Evolutionary conservation across 805 yeast genomes (phyloP).

Genomic region (Cyberlindnera veronae): DNA sequence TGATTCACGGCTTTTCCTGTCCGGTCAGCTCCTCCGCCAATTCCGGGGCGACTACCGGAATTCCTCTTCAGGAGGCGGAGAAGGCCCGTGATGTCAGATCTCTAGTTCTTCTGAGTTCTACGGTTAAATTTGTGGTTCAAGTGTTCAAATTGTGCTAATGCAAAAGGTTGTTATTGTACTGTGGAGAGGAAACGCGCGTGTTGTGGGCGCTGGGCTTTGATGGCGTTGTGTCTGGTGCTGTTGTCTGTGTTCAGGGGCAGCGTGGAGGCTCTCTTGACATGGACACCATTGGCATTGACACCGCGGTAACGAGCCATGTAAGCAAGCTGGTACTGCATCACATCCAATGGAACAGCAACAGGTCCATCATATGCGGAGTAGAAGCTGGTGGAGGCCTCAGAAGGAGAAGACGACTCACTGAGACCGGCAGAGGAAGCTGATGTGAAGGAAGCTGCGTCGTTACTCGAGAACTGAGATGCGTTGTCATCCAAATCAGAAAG

Average conservation of each 20-base stretch:
- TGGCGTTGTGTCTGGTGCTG: constrained; percentile 3
- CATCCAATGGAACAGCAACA: constrained; percentile 9
- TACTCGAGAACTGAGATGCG: constrained; percentile 6
- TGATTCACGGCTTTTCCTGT: no score
- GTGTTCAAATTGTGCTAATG: no score
- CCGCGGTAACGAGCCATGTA: constrained; percentile 11
- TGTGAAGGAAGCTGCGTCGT: constrained; percentile 17
- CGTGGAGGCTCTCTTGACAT: constrained; percentile 21
- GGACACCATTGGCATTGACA: constrained; percentile 12
- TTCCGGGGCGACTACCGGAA: no score
- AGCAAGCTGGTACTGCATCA: constrained; percentile 14
- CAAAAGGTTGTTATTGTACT: background rate
- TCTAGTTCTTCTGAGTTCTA: no score
- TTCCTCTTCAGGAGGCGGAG: no score
- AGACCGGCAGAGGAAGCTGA: constrained; percentile 17
- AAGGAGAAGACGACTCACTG: constrained; percentile 9
- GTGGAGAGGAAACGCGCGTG: constrained; percentile 18
- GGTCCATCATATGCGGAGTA: constrained; percentile 13
- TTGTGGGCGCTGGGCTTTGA: background rate
- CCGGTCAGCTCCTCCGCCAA: no score
- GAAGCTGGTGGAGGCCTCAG: constrained; percentile 11
- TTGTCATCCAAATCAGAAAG: constrained; percentile 8
- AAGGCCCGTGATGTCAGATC: no score
- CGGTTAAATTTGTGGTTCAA: no score
- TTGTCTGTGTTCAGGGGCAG: constrained; percentile 10